Evolutionary conservation across 2,329 filamentous ascomycete genomes (phyloP).

Genomic region (Waltergamsia citrina): DNA sequence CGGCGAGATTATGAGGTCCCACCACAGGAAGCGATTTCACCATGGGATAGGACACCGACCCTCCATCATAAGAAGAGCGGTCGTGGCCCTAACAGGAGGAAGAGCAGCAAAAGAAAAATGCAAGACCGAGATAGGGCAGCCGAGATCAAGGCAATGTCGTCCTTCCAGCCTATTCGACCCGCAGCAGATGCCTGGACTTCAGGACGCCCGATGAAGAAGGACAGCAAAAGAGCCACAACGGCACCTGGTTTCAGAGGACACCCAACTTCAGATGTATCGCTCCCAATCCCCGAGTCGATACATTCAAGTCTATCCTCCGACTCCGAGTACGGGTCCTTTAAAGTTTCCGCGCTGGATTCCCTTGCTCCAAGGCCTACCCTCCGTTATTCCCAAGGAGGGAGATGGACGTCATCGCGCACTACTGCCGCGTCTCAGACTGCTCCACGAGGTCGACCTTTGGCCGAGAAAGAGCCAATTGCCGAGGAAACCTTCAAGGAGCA

Average conservation of each 20-base stretch:
- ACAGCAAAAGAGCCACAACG: constrained; percentile 57
- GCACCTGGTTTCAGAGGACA: constrained; percentile 26
- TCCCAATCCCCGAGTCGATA: constrained; percentile 65
- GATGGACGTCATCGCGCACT: constrained; percentile 38
- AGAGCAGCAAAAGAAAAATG: constrained; percentile 63
- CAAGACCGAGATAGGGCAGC: constrained; percentile 72
- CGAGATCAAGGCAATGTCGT: constrained; percentile 79
- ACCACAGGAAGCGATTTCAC: constrained; percentile 1
- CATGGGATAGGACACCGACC: constrained; percentile 31
- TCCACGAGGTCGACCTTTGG: constrained; percentile 41
- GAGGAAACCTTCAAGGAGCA: constrained; percentile 52
- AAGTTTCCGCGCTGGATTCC: constrained; percentile 69
- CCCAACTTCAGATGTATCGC: constrained; percentile 62
- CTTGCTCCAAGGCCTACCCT: constrained; percentile 80
- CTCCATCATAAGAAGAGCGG: constrained; percentile 53
- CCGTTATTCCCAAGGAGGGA: constrained; percentile 59
- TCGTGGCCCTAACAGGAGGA: constrained; percentile 53
- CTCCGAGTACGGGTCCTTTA: constrained; percentile 66
- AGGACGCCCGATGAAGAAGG: constrained; percentile 49
- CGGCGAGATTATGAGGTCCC: constrained; percentile 1
- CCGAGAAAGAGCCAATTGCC: constrained; percentile 42
- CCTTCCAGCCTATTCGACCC: constrained; percentile 55
- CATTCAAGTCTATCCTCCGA: constrained; percentile 68
- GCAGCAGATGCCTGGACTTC: constrained; percentile 49
- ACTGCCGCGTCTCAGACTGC: constrained; percentile 36